Evolutionary conservation across 164 flowering plant species (phyloP), one percentile per base, ranked within the genome.

Genomic region (Stephania cephalantha): DNA sequence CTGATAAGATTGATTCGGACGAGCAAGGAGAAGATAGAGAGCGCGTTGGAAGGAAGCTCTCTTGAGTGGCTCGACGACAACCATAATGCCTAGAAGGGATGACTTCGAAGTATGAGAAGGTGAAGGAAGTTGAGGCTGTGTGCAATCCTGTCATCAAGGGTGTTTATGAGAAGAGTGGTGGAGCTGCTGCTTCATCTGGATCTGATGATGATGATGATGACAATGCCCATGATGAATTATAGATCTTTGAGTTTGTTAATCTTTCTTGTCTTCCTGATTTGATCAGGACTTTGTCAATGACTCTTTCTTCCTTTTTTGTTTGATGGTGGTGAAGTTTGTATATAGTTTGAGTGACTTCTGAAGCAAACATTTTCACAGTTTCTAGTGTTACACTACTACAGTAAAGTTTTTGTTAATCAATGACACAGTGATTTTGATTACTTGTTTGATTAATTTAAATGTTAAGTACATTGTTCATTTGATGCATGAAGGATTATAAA

Each of bases 41-140:
- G 25, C 18, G 74, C 83, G 1, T 35, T 84, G n/a, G 79, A 86
- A 86, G 78, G 93, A 87, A 17, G 85, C n/a, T n/a, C 87, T 1
- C 77, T 86, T 4, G 87, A 89, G 64, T 87, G 90, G 90, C 35
- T 89, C 61, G 90, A 89, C 31, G 88, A 85, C 9, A 86, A 83
- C 73, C 87, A 81, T 67, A 84, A 75, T 12, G 90, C 85, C 3
- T 87, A 86, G 74, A 86, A 83, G n/a, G 70, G 88, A 86, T 6
- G 90, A 85, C 3, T 89, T 64, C 75, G 88, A 84, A 3, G n/a
- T n/a, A n/a, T n/a, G 90, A 86, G 79, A 86, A 86, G 76, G 42
- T 89, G 81, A 85, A 81, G 79, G 90, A 85, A 73, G 71, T 89
- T 10, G 90, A 88, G 70, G 87, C 75, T 1, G 85, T 89, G 1